These are phyloP conservation scores for Xylaria cubensis DNA, from an alignment of 495 filamentous ascomycete species.

Conservation along the genomic window DNA sequence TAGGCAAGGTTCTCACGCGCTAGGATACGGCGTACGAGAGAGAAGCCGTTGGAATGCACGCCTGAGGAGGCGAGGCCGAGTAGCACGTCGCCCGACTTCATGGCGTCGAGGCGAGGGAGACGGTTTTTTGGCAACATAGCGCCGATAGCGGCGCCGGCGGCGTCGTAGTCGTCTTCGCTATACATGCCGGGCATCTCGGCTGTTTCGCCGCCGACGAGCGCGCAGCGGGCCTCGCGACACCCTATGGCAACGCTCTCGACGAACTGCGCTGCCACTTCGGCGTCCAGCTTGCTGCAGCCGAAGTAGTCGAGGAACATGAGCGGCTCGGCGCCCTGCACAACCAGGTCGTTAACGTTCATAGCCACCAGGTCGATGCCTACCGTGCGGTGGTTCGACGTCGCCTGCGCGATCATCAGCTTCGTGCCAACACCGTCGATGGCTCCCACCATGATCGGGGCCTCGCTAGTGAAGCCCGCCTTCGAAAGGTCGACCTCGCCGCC, in stretches of 20 bases:
- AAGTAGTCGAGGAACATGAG: conserved; percentile 97
- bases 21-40: conserved; percentile 86
- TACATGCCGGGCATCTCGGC: conserved; percentile 98
- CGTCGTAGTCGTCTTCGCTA: conserved; percentile 82
- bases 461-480: conserved; percentile 71
- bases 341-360: conserved; percentile 98
- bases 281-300: conserved; percentile 84
- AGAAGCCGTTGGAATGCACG: conserved; percentile 94
- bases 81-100: conserved; percentile 82
- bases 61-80: conserved; percentile 84
- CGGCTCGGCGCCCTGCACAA: conserved; percentile 93
- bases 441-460: conserved; percentile 78
- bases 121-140: conserved; percentile 72
- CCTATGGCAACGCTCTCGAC: conserved; percentile 87
- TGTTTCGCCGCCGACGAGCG: conserved; percentile 94
- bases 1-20: conserved; percentile 72
- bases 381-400: conserved; percentile 85
- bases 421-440: conserved; percentile 97
- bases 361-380: conserved; percentile 96
- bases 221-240: conserved; percentile 80
- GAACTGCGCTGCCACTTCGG: conserved; percentile 76
- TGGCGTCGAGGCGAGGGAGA: conserved; percentile 75
- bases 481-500: conserved; percentile 86
- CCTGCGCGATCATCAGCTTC: conserved; percentile 92
- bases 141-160: conserved; percentile 85